A percentile compares a stretch with the other conserved stretches of the same genome.
phyloP scores from a whole-genome alignment of 257 asterid species.

The Nicotiana tabacum region DNA sequence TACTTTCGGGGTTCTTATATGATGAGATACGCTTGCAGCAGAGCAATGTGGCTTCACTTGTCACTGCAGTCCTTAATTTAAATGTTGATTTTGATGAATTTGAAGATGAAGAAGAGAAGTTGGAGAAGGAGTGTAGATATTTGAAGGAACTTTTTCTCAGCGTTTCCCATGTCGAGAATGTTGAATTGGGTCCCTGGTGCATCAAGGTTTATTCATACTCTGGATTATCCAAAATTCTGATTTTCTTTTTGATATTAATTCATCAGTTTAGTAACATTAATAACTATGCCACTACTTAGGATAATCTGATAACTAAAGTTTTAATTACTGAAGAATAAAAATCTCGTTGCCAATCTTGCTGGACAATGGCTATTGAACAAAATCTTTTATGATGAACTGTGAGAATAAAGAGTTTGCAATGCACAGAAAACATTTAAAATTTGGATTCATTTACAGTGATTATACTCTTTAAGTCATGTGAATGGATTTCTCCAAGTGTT shows the following conservation, averaged over 20 bases:
- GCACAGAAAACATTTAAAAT: no score
- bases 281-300: no score
- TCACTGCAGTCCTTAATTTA: neutral
- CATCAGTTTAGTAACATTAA: neutral
- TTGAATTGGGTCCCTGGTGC: neutral
- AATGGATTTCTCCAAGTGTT: no score
- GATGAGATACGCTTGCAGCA: neutral
- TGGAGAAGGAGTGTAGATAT: neutral
- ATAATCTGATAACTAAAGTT: no score
- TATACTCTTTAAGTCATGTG: no score
- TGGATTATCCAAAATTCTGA: neutral
- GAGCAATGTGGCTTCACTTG: neutral
- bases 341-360: neutral
- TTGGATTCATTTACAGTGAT: no score
- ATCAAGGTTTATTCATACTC: neutral
- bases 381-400: no score
- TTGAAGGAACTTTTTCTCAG: neutral
- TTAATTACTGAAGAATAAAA: neutral
- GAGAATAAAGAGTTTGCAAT: no score
- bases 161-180: neutral
- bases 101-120: neutral
- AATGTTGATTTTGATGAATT: no score
- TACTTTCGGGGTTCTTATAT: neutral
- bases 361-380: no score
- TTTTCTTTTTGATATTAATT: no score